Conservation (phyloP, 2,329 filamentous ascomycete genomes). For the Neoscytalidium dimidiatum region DNA sequence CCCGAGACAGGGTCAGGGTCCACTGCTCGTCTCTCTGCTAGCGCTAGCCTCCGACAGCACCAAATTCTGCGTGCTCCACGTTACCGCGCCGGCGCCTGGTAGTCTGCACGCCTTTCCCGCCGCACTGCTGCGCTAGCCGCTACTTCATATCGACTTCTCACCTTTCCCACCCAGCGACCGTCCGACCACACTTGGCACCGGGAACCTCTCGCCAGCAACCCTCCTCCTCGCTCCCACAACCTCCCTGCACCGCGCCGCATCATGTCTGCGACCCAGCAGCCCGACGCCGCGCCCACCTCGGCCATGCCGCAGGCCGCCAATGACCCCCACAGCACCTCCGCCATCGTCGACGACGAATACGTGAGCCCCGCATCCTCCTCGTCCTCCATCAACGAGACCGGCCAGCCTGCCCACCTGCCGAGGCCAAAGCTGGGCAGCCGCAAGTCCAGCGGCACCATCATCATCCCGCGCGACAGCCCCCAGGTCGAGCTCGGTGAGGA, state of each 20-base stretch:
- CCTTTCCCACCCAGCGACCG: constrained; percentile 5
- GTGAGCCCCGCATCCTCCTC: constrained; percentile 19
- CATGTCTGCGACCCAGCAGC: constrained; percentile 16
- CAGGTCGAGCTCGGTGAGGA: constrained; percentile 73
- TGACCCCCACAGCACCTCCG: constrained; percentile 17
- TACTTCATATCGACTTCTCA: constrained; percentile 18
- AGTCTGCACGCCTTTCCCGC: constrained; percentile 16
- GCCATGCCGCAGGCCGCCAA: constrained; percentile 11
- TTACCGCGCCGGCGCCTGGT: constrained; percentile 18
- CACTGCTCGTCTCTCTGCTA: constrained; percentile 5
- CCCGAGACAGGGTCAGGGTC: constrained; percentile 19
- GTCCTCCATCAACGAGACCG: constrained; percentile 20
- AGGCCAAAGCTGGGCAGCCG: constrained; percentile 71
- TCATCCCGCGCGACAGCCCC: constrained; percentile 75
- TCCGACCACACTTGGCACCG: constrained; percentile 16
- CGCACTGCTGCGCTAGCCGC: constrained; percentile 11
- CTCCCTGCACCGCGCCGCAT: background rate
- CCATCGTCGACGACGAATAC: constrained; percentile 21
- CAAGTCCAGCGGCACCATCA: constrained; percentile 80
- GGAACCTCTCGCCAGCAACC: background rate
- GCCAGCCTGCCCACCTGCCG: constrained; percentile 11
- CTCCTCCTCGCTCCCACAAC: background rate
- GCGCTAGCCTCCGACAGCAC: constrained; percentile 10
- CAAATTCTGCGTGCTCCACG: constrained; percentile 18
- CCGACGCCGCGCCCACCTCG: constrained; percentile 15